Base-by-base conservation (phyloP, 2,329 filamentous ascomycete species). In the Beauveria australis region DNA sequence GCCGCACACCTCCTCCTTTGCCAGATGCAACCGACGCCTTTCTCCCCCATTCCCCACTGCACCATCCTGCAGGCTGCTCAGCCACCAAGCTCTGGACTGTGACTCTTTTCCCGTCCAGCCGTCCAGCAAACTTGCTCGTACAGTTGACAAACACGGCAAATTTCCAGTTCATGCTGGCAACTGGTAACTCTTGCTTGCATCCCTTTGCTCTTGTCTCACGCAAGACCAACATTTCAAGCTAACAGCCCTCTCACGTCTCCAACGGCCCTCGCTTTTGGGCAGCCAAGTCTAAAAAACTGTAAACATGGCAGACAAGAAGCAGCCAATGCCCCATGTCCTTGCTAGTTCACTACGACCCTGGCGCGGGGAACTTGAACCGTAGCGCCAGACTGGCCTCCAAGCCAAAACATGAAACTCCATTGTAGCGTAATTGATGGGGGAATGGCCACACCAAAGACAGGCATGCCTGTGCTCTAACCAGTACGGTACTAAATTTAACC, bases 341-440 rank as follows among this genome's bases (percentile, higher is more conserved):
- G 41, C 57, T 59, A 51, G 56, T 8, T 14, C 40, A 18, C 24
- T 22, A 44, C 41, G 41, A 53, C 57, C 37, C 57, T 33, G 40
- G 7, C 57, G 57, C 57, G 57, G 57, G 57, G 57, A 59, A 53
- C 40, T 37, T 19, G n/a, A 59, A 51, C 57, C 57, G 57, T 47
- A 51, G 48, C 57, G 57, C 57, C 53, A 59, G 28, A 28, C 19
- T 22, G 16, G 57, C 48, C 41, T 59, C 19, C 54, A 26, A 46
- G 47, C 46, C 37, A 44, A 26, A 24, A 24, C 37, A 37, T 18
- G 33, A 37, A 37, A 37, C 33, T 5, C 33, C 12, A 37, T 37
- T 33, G 30, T 37, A 33, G 24, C 24, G 1, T 24, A 37, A 37
- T 10, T 24, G 40, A 56, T n/a, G 52, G 47, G 55, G 55, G 47